Conservation (phyloP, 805 yeast genomes). For the Saccharomycopsis vini region DNA sequence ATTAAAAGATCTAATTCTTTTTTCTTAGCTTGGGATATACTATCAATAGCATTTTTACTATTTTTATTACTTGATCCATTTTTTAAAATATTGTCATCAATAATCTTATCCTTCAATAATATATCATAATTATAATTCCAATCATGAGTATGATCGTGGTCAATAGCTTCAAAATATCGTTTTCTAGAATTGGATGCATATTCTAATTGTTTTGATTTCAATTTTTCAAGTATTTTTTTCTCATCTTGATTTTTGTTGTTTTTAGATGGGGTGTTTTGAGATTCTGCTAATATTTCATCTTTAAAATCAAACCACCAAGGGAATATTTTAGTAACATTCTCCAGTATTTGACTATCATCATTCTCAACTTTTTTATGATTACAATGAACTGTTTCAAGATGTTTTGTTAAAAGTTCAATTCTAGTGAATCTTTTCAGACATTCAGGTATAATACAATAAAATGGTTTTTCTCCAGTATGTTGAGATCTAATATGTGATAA, state of each 20-base stretch:
- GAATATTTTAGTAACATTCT: background rate
- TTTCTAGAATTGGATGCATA: slow-evolving; percentile 5
- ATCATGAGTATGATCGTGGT: background rate
- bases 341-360: background rate
- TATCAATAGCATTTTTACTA: background rate
- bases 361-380: no score
- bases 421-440: slow-evolving; percentile 53
- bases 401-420: slow-evolving; percentile 56
- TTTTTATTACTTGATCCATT: background rate
- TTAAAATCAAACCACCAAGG: slow-evolving; percentile 9
- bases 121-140: background rate
- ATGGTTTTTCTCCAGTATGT: slow-evolving; percentile 65
- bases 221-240: background rate
- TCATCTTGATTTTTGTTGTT: background rate
- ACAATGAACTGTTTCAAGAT: slow-evolving; percentile 53
- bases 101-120: slow-evolving; percentile 1
- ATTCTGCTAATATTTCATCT: background rate
- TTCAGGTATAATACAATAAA: slow-evolving; percentile 56
- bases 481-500: slow-evolving; percentile 52
- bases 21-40: background rate
- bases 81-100: no score
- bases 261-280: background rate
- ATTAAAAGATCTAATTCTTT: background rate
- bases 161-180: background rate
- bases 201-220: background rate